Evolutionary conservation across 2,329 filamentous ascomycete genomes (phyloP).

Genomic region (Fusarium zealandicum): DNA sequence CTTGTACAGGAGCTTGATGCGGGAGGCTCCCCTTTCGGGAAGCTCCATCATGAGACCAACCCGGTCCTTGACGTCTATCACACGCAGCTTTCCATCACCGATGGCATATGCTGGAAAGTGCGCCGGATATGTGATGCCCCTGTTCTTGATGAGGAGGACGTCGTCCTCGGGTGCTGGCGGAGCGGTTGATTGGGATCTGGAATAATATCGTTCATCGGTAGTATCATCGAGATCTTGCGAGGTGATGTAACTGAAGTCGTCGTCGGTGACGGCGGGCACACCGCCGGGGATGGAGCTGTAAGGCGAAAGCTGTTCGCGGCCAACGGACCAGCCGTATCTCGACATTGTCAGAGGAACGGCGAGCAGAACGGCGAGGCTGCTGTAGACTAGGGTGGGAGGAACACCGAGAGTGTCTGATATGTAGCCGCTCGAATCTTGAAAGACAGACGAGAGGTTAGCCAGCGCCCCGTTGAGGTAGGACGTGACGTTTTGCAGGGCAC

Average conservation of each 20-base stretch:
- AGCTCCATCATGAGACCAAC: constrained; percentile 71
- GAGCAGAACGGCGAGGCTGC: constrained; percentile 57
- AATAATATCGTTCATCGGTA: constrained; percentile 51
- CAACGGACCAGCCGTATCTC: constrained; percentile 59
- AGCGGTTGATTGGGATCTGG: constrained; percentile 46
- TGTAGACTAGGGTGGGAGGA: constrained; percentile 58
- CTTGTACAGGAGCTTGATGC: constrained; percentile 76
- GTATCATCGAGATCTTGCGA: constrained; percentile 70
- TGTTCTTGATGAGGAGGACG: constrained; percentile 73
- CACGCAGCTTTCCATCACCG: constrained; percentile 73
- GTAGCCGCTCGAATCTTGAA: constrained; percentile 60
- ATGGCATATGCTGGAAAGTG: constrained; percentile 80
- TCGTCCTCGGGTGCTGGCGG: constrained; percentile 66
- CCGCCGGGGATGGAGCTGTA: constrained; percentile 57
- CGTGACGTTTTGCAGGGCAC: constrained; percentile 67
- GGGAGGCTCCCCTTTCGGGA: constrained; percentile 56
- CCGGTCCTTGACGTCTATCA: constrained; percentile 72
- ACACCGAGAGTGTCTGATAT: constrained; percentile 59
- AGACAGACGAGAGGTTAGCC: constrained; percentile 55
- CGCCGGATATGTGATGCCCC: constrained; percentile 69
- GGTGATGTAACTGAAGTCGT: constrained; percentile 85
- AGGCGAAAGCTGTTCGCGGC: constrained; percentile 58
- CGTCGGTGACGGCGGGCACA: constrained; percentile 71
- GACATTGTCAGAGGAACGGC: constrained; percentile 62
- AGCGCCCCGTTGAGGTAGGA: constrained; percentile 64